These are phyloP conservation scores for Epichloe amarillans DNA, from an alignment of 2,329 filamentous ascomycete species.

Conservation along the genomic window DNA sequence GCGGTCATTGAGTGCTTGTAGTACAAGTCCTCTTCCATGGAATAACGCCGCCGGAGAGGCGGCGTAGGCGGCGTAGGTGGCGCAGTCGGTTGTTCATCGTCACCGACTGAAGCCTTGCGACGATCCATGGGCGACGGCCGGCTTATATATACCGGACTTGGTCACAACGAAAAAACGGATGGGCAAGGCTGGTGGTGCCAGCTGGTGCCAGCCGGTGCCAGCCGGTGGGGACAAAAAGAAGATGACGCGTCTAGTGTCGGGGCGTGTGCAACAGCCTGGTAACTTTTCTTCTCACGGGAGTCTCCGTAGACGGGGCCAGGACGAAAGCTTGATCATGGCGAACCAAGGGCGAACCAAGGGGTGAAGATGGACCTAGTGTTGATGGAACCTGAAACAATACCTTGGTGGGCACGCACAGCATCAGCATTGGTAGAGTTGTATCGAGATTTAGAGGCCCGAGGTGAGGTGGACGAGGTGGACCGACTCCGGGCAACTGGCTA, in stretches of 20 bases:
- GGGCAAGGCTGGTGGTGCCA: not conserved
- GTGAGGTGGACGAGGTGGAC: not conserved
- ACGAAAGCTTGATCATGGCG: conserved; percentile 22
- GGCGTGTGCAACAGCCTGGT: not conserved
- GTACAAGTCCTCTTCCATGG: conserved; percentile 41
- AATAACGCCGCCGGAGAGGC: conserved; percentile 31
- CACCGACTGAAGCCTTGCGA: conserved; percentile 15
- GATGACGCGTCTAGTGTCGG: conserved; percentile 1
- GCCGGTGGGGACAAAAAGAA: not conserved
- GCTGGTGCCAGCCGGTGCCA: not conserved
- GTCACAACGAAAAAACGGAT: conserved; percentile 4
- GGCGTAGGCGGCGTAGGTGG: conserved; percentile 14
- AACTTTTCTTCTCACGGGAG: conserved; percentile 10
- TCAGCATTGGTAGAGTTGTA: conserved; percentile 1
- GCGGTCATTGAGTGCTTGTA: conserved; percentile 39
- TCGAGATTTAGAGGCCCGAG: not conserved
- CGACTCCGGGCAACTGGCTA: too few relatives aligned
- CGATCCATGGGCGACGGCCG: conserved; percentile 20
- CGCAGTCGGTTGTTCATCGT: conserved; percentile 20
- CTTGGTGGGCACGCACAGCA: not conserved
- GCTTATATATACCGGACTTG: conserved; percentile 8
- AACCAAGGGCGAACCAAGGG: conserved; percentile 22
- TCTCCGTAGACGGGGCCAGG: conserved; percentile 21
- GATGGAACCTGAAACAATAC: not conserved
- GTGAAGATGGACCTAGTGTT: conserved; percentile 14